Evolutionary conservation across 352 stramenopile species (phyloP).

Genomic region (Globisporangium nunn): DNA sequence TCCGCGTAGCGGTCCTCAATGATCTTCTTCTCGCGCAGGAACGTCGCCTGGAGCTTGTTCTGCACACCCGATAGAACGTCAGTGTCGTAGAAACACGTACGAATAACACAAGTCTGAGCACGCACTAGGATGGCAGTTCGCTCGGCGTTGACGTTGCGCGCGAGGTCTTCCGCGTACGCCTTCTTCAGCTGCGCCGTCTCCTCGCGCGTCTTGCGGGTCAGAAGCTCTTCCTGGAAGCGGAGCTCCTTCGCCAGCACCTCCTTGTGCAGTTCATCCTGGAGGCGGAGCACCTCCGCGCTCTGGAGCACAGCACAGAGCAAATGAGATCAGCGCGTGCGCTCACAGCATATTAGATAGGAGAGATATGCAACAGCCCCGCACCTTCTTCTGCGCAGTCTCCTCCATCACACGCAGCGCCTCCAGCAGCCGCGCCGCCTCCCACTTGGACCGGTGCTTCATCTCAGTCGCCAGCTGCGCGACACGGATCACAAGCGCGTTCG

Average conservation of each 20-base stretch:
- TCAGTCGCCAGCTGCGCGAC: constrained; percentile 74
- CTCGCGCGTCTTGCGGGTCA: constrained; percentile 50
- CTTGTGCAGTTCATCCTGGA: constrained; percentile 66
- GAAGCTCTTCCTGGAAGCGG: constrained; percentile 60
- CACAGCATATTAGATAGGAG: too few relatives aligned
- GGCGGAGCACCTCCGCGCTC: constrained; percentile 49
- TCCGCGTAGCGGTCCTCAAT: constrained; percentile 47
- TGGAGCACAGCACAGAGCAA: not conserved
- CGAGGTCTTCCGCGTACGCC: constrained; percentile 52
- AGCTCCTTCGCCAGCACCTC: constrained; percentile 72
- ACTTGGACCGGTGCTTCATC: constrained; percentile 86
- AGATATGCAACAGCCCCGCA: not conserved
- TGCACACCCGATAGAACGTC: not conserved
- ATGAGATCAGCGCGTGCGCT: not conserved
- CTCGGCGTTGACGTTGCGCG: constrained; percentile 52
- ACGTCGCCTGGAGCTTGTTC: constrained; percentile 52
- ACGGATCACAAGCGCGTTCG: constrained; percentile 62
- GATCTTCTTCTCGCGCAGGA: constrained; percentile 52
- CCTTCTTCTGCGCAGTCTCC: constrained; percentile 69
- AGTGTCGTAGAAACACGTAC: too few relatives aligned
- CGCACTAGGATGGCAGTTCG: constrained; percentile 36
- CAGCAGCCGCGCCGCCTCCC: constrained; percentile 67
- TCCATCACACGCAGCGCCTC: constrained; percentile 76
- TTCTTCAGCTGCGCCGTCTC: constrained; percentile 62
- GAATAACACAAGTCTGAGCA: not conserved